phyloP scores from a whole-genome alignment of 2,329 filamentous ascomycete genomes.

The Simplicillium aogashimaense region DNA sequence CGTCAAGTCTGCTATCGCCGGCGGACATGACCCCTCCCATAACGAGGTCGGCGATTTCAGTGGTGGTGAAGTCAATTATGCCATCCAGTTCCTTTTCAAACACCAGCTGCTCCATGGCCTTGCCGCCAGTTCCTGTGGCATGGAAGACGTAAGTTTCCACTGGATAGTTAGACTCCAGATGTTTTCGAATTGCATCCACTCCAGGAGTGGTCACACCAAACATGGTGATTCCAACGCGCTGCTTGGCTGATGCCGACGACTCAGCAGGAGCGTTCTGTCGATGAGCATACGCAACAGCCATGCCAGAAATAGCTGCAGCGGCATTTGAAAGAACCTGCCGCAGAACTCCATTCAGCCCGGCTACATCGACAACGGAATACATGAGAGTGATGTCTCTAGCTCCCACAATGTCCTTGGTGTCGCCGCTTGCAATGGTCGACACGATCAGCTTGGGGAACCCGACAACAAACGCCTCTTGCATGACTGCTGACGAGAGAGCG shows the following conservation, averaged over 20 bases:
- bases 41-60: constrained; percentile 55
- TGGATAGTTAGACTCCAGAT: constrained; percentile 33
- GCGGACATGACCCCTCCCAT: constrained; percentile 55
- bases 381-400: constrained; percentile 62
- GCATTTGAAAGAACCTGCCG: constrained; percentile 51
- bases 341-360: constrained; percentile 52
- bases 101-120: constrained; percentile 58
- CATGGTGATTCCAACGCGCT: constrained; percentile 58
- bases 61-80: constrained; percentile 62
- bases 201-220: constrained; percentile 65
- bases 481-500: constrained; percentile 47
- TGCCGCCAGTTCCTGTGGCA: constrained; percentile 58
- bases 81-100: constrained; percentile 49
- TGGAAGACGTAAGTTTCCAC: constrained; percentile 59
- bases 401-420: constrained; percentile 53
- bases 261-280: constrained; percentile 3
- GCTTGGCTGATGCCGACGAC: constrained; percentile 17
- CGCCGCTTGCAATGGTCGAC: constrained; percentile 58
- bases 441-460: constrained; percentile 63
- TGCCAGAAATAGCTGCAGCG: constrained; percentile 48
- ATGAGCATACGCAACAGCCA: constrained; percentile 35
- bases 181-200: constrained; percentile 42
- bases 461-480: constrained; percentile 51
- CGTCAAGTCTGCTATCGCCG: constrained; percentile 43
- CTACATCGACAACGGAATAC: constrained; percentile 63